A percentile compares a stretch with the other conserved stretches of the same genome.
phyloP scores from a whole-genome alignment of 176 grass and related monocot species.

The Triticum turgidum region DNA sequence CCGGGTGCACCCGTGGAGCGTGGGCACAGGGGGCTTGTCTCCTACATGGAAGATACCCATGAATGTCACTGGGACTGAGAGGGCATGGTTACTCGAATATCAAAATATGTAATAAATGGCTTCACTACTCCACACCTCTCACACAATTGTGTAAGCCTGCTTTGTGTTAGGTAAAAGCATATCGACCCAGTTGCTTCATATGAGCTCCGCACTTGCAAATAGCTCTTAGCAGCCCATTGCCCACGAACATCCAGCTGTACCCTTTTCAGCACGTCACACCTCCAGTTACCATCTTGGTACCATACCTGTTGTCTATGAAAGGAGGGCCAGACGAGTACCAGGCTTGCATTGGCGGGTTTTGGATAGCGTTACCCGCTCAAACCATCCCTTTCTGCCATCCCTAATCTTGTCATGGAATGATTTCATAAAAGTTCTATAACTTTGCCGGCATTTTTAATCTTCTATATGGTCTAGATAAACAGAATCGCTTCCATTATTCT shows the following conservation, averaged over 20 bases:
- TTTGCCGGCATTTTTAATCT: conserved; percentile 4
- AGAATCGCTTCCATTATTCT: conserved; percentile 12
- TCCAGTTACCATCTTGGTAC: background rate
- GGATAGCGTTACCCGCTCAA: background rate
- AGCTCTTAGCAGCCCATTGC: background rate
- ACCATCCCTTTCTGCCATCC: background rate
- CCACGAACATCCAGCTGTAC: background rate
- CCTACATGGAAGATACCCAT: background rate
- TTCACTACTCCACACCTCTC: background rate
- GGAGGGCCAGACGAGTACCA: background rate
- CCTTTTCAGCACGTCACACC: background rate
- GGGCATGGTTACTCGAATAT: background rate
- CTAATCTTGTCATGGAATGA: background rate
- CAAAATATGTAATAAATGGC: background rate
- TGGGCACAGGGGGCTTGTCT: background rate
- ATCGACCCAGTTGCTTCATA: background rate
- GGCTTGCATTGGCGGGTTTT: background rate
- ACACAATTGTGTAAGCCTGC: background rate
- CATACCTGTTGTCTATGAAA: background rate
- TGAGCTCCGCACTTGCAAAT: background rate
- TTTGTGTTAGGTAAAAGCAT: conserved; percentile 5
- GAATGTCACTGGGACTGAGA: background rate
- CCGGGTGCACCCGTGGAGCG: background rate
- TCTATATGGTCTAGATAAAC: background rate
- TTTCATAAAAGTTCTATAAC: background rate